A percentile compares a stretch with the other conserved stretches of the same genome.
Conservation (phyloP, 805 yeast species). For the Hanseniaspora clermontiae region DNA sequence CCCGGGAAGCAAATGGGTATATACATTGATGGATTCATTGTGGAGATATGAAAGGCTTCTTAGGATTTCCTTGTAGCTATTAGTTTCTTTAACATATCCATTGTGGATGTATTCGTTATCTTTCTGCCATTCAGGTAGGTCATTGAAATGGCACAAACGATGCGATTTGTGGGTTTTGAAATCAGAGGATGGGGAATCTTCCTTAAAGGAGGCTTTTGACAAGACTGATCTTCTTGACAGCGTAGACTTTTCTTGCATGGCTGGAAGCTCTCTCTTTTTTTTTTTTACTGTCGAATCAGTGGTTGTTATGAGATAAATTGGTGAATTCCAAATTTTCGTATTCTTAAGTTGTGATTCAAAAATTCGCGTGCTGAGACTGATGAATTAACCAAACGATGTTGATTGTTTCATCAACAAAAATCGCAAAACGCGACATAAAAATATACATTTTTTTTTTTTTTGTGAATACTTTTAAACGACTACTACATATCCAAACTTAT, state of each 20-base stretch:
- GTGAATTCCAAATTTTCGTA: too few relatives aligned
- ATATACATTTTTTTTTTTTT: background rate
- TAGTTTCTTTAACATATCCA: conserved; percentile 50
- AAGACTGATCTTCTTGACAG: background rate
- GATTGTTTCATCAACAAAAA: background rate
- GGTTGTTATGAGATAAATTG: too few relatives aligned
- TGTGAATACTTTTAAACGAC: background rate
- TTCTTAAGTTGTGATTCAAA: too few relatives aligned
- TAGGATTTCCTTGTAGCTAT: conserved; percentile 34
- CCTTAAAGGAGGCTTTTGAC: background rate
- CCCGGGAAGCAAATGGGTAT: conserved; percentile 46
- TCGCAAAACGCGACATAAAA: background rate
- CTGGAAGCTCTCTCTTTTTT: too few relatives aligned
- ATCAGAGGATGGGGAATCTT: background rate
- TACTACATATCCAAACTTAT: background rate
- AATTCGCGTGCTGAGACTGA: too few relatives aligned
- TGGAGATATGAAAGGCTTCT: conserved; percentile 45
- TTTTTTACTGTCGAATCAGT: too few relatives aligned
- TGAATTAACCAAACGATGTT: background rate
- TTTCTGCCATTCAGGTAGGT: conserved; percentile 59
- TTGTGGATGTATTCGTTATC: conserved; percentile 54
- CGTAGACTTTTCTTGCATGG: background rate
- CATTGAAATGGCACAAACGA: conserved; percentile 28
- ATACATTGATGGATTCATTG: conserved; percentile 63
- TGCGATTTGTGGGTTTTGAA: background rate